Evolutionary conservation across 1,284 basidiomycete genomes (phyloP).

Genomic region (Golubevia sp.): DNA sequence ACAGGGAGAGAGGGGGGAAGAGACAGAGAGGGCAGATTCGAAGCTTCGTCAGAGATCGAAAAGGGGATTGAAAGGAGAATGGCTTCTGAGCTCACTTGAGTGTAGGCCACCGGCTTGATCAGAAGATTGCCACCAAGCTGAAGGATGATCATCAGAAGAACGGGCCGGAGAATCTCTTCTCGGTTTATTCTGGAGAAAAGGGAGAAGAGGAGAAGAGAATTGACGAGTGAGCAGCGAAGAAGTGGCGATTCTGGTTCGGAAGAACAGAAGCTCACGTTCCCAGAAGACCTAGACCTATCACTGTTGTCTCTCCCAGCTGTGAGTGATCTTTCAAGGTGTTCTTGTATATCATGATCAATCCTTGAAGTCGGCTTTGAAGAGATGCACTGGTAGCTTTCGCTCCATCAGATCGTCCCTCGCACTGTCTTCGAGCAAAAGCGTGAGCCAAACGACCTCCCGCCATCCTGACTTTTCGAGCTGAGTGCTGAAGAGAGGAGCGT

Average conservation of each 20-base stretch:
- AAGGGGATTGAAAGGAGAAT: too few relatives aligned
- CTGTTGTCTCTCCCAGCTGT: conserved; percentile 24
- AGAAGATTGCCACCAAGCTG: conserved; percentile 30
- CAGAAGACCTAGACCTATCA: conserved; percentile 25
- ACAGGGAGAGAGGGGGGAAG: not conserved
- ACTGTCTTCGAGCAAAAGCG: not conserved
- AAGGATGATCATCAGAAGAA: conserved; percentile 24
- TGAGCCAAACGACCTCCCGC: not conserved
- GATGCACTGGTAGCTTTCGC: not conserved
- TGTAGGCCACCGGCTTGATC: conserved; percentile 36
- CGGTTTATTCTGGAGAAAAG: conserved; percentile 9
- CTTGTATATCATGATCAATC: conserved; percentile 14
- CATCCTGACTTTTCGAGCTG: not conserved
- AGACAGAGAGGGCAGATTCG: not conserved
- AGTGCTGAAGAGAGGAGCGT: not conserved
- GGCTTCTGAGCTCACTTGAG: conserved; percentile 2
- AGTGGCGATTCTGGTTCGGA: too few relatives aligned
- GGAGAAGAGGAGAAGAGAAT: not conserved
- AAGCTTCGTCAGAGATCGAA: not conserved
- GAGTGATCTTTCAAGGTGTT: conserved; percentile 9
- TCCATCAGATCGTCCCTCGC: not conserved
- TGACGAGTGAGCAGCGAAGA: not conserved
- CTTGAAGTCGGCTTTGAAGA: too few relatives aligned
- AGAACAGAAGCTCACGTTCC: conserved; percentile 6
- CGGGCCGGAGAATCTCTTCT: conserved; percentile 26